Percentiles rank a stretch among this genome's conserved stretches.
Evolutionary conservation across 2,329 filamentous ascomycete genomes (phyloP).

Genomic region (Xylariaceae sp.): DNA sequence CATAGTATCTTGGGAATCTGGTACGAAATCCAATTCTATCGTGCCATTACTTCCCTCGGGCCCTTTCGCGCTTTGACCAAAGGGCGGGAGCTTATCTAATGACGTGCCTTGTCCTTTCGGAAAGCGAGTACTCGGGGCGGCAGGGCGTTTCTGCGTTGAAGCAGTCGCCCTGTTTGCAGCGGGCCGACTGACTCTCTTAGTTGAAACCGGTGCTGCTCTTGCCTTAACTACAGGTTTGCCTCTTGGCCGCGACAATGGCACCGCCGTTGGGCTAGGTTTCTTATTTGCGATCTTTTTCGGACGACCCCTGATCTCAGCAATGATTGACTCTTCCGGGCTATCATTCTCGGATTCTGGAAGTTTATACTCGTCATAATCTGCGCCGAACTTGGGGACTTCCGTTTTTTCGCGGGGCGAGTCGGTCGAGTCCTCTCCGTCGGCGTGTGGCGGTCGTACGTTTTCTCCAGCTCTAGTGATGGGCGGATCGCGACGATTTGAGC

Average conservation of each 20-base stretch:
- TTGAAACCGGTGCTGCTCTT: background rate
- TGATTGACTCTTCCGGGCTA: conserved; percentile 2
- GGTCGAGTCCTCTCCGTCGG: background rate
- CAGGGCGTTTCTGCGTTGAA: background rate
- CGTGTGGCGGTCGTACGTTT: background rate
- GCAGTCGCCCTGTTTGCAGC: background rate
- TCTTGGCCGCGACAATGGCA: background rate
- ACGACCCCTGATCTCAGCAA: background rate
- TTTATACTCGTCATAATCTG: conserved; percentile 10
- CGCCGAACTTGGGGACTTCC: background rate
- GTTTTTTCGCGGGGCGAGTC: background rate
- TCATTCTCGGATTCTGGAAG: conserved; percentile 11
- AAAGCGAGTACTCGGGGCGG: background rate
- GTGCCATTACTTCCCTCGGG: background rate
- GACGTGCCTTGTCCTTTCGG: background rate
- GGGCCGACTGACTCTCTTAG: background rate
- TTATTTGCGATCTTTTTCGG: background rate
- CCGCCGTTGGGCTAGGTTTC: background rate
- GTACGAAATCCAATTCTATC: background rate
- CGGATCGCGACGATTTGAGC: background rate
- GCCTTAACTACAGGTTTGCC: conserved; percentile 6
- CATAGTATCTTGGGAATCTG: background rate
- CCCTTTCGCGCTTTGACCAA: background rate
- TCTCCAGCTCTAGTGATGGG: background rate
- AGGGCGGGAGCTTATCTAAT: background rate